Conservation (phyloP, 805 yeast genomes). For the Lipomyces sp. region DNA sequence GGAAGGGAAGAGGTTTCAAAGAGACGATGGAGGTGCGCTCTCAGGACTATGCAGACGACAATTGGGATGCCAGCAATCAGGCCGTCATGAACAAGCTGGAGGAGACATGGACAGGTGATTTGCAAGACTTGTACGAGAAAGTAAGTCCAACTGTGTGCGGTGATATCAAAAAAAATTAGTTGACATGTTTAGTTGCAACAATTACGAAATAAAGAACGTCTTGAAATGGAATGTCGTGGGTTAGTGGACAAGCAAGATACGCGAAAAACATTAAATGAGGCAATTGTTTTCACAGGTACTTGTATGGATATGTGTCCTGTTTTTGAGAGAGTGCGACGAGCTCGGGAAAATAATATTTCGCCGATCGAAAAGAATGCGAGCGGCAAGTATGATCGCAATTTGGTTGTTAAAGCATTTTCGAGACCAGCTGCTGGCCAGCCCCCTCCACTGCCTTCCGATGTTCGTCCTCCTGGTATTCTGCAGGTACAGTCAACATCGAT, state of each 20-base stretch:
- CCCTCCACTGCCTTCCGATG: conserved; percentile 96
- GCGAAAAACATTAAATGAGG: conserved; percentile 82
- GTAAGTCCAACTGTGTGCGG: conserved; percentile 22
- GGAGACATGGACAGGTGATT: conserved; percentile 51
- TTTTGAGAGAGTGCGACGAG: conserved; percentile 86
- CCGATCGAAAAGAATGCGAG: conserved; percentile 72
- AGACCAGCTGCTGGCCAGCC: conserved; percentile 99
- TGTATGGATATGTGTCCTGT: conserved; percentile 95
- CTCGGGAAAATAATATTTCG: conserved; percentile 84
- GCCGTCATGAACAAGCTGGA: conserved; percentile 53
- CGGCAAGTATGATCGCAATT: conserved; percentile 58
- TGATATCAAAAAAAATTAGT: no score
- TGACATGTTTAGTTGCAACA: conserved; percentile 25
- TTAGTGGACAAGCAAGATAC: conserved; percentile 86
- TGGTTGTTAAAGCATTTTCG: conserved; percentile 89
- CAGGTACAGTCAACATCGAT: conserved; percentile 23
- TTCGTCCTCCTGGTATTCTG: conserved; percentile 84
- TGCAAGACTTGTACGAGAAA: conserved; percentile 70
- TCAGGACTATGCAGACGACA: conserved; percentile 17
- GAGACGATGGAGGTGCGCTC: neutral
- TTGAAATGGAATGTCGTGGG: conserved; percentile 50
- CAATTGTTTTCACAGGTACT: conserved; percentile 83
- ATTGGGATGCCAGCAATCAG: conserved; percentile 35
- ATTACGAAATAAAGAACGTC: conserved; percentile 37
- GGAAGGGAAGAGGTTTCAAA: neutral